Evolutionary conservation across 2,329 filamentous ascomycete species (phyloP).

Genomic region (Epichloe sylvatica): DNA sequence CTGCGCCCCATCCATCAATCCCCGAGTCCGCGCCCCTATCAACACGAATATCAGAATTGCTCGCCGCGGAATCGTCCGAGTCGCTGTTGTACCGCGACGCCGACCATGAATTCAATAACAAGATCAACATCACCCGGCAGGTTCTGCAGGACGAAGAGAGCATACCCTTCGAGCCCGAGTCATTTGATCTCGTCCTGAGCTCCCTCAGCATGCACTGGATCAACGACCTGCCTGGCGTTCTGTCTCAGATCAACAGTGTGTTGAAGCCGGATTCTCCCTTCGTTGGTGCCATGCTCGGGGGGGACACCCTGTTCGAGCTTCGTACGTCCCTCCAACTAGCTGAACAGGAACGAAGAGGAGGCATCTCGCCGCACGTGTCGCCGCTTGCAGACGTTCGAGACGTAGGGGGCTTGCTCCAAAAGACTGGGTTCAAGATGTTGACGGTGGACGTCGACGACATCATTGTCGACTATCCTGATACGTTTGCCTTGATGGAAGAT

Average conservation of each 20-base stretch:
- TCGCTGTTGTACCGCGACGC: constrained; percentile 69
- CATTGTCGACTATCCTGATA: constrained; percentile 83
- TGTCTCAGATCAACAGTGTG: constrained; percentile 72
- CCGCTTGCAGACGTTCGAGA: constrained; percentile 87
- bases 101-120: constrained; percentile 57
- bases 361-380: constrained; percentile 79
- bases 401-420: constrained; percentile 78
- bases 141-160: constrained; percentile 63
- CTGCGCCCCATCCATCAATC: constrained; percentile 42
- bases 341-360: constrained; percentile 79
- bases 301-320: constrained; percentile 85
- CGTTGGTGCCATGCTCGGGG: constrained; percentile 85
- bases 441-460: constrained; percentile 98
- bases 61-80: constrained; percentile 69
- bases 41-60: constrained; percentile 56
- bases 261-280: constrained; percentile 87
- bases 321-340: constrained; percentile 87
- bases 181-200: constrained; percentile 82
- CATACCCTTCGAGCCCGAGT: constrained; percentile 59
- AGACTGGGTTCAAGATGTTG: constrained; percentile 85
- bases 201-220: constrained; percentile 91
- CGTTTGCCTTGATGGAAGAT: constrained; percentile 83
- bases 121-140: constrained; percentile 57
- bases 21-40: constrained; percentile 53
- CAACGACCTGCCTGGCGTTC: constrained; percentile 79